Evolutionary conservation across 2,329 filamentous ascomycete species (phyloP), one percentile per base, ranked within the genome.

Genomic region (Aspergillus felis): DNA sequence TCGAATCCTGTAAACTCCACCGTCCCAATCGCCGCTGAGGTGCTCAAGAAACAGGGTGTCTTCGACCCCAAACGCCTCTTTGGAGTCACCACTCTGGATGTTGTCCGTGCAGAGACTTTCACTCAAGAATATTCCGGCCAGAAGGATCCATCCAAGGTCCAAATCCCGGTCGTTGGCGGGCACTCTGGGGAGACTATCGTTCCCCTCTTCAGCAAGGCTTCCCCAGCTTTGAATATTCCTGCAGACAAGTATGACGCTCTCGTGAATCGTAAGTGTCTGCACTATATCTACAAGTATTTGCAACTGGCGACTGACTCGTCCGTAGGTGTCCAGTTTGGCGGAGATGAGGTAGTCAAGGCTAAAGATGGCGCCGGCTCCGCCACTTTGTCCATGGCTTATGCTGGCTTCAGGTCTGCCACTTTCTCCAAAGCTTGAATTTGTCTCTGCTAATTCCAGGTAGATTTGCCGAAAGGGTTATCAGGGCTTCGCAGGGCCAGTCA

Each of bases 1-100:
- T 97, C 93, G 72, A 99, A 99, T 86, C 94, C 94, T 58, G 94
- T 99, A 79, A 99, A 99, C 88, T 96, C 92, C 54, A 99, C 94
- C 57, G 94, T 99, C 57, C 94, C 94, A 63, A 97, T 99, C 73
- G 90, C 94, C 64, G 94, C 92, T 68, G 94, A 99, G 83, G 90
- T 97, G 61, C 88, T 99, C 76, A 97, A 97, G 87, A 83, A 85
- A 68, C 92, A 92, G 76, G 87, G 87, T 68, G 91, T 96, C 72
- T 99, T 97, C 81, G 89, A 99, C 83, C 83, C 94, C 67, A 89
- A 94, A 85, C 92, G 89, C 76, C 88, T 99, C 63, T 99, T 99
- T 74, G 94, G 94, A 84, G 94, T 99, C 74, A 99, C 94, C 73
- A 97, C 94, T 51, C 89, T 99, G 68, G 94, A 99, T 78, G 92